Evolutionary conservation across 2,329 filamentous ascomycete species (phyloP), one percentile per base, ranked within the genome.

Genomic region (Cladosporium austrohemisphaericum): DNA sequence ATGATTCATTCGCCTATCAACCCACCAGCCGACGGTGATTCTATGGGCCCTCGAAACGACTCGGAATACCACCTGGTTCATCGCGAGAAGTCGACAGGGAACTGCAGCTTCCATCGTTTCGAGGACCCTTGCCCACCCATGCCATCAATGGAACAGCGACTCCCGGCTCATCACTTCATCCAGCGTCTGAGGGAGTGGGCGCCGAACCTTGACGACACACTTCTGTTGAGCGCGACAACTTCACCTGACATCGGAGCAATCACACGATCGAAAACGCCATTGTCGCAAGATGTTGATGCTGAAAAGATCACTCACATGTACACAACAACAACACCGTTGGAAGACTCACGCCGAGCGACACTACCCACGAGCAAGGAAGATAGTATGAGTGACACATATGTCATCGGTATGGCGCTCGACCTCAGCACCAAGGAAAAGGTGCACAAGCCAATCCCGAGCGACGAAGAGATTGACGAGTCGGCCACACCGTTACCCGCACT

Each of bases 51-150:
- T 33, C 55, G 52, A 5, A 54, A 78, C 77, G 53, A 79, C 20
- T 89, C 87, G 1, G 76, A 78, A n/a, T 95, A 90, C 62, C 85
- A 94, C 64, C 75, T 95, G 47, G 83, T 95, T 50, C 85, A 81
- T 5, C 81, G 88, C 53, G 76, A 85, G 56, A 77, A 77, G 52
- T 69, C 75, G 61, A 63, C 74, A 63, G 55, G 76, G 61, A 56
- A 75, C 2, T 93, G 87, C 63, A 77, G 77, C 4, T 95, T 85
- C 59, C 86, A 87, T 62, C 88, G 84, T 60, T 69, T 95, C 20
- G 55, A 78, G 9, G 85, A 91, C 57, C 82, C 89, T n/a, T 82
- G 88, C 49, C 78, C 83, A 47, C 57, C 49, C 0, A 90, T 85
- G 65, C 25, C 10, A 29, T 41, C 23, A n/a, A 82, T 53, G 80